Evolutionary conservation across 176 grass and related monocot genomes (phyloP).

Genomic region (Melocanna baccifera): DNA sequence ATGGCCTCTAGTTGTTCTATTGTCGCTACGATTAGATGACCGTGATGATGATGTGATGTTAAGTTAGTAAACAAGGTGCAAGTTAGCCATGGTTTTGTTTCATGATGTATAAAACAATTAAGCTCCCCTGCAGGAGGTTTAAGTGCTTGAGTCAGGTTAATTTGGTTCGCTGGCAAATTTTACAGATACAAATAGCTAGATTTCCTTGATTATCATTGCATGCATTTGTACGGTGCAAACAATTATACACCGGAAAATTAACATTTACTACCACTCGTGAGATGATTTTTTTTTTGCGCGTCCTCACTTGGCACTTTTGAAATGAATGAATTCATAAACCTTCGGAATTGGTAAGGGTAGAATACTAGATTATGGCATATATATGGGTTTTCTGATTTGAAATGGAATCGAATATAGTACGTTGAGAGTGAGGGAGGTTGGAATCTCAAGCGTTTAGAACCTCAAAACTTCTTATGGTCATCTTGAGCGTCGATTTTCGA

Average conservation of each 20-base stretch:
- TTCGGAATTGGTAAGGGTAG: neutral
- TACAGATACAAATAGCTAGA: too few species aligned
- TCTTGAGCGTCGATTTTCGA: neutral
- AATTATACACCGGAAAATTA: neutral
- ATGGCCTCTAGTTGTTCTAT: neutral
- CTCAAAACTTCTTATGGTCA: neutral
- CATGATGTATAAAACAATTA: neutral
- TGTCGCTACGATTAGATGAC: neutral
- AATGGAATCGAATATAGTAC: neutral
- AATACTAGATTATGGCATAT: neutral
- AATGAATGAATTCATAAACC: neutral
- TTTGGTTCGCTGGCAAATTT: too few species aligned
- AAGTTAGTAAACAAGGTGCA: neutral
- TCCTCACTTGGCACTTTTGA: neutral
- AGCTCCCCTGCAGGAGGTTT: neutral
- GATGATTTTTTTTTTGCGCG: neutral
- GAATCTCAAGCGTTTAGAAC: neutral
- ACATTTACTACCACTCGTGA: neutral
- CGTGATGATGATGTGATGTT: neutral
- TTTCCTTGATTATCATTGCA: too few species aligned
- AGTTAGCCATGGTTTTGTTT: neutral
- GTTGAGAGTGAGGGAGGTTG: neutral
- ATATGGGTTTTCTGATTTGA: neutral
- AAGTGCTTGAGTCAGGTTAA: too few species aligned
- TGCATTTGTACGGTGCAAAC: neutral